A percentile compares a stretch with the other conserved stretches of the same genome.
These are phyloP conservation scores for Pleurostoma richardsiae DNA, from an alignment of 2,329 filamentous ascomycete genomes.

Conservation along the genomic window DNA sequence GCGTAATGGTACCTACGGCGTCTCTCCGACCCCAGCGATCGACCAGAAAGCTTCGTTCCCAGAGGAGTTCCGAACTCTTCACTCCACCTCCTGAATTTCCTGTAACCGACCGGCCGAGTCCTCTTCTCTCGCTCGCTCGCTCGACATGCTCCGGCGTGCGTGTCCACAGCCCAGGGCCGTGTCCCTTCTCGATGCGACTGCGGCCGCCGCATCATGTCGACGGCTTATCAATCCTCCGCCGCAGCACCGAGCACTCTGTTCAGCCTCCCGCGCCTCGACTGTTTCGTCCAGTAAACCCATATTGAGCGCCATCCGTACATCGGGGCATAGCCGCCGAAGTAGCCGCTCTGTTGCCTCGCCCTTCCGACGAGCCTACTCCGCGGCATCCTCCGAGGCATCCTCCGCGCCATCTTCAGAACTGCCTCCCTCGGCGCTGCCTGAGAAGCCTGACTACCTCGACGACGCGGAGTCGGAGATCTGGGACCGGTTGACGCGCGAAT, in stretches of 20 bases:
- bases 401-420: conserved; percentile 3
- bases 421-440: conserved; percentile 11
- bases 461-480: conserved; percentile 56
- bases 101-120: not conserved
- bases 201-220: not conserved
- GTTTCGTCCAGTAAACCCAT: too few species aligned
- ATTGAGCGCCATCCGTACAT: too few species aligned
- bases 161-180: not conserved
- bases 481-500: conserved; percentile 43
- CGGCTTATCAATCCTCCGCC: not conserved
- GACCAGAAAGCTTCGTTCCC: too few species aligned
- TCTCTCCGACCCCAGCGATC: too few species aligned
- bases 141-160: not conserved
- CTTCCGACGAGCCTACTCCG: conserved; percentile 17
- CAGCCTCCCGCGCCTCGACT: not conserved
- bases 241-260: not conserved
- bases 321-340: too few species aligned
- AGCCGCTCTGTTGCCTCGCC: too few species aligned
- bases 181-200: not conserved
- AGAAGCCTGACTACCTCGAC: conserved; percentile 46
- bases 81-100: too few species aligned
- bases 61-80: too few species aligned
- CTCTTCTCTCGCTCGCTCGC: not conserved
- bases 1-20: too few species aligned
- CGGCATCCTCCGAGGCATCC: not conserved